Base-by-base conservation (phyloP, 2,329 filamentous ascomycete genomes). In the Alternaria sp. region DNA sequence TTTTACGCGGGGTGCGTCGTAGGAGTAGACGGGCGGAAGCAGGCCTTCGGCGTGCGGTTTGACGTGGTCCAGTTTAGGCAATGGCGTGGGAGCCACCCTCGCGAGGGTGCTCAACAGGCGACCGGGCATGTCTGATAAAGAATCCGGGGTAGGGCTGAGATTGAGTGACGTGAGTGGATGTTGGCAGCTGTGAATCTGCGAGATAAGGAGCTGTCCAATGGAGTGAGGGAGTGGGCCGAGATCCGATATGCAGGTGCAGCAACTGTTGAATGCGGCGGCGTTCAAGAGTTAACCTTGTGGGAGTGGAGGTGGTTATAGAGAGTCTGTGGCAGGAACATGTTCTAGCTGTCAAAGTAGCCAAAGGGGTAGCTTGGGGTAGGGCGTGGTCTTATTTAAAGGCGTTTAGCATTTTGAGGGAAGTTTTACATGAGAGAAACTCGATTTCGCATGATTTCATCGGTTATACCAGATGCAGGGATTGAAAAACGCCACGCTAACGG, bases 1-100 rank as follows among this genome's bases (percentile, higher is more conserved):
- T 62, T 73, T 73, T 51, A 71, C 61, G 4, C 57, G 51, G 19
- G 76, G 77, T 19, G 76, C 71, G 52, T 78, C 68, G 69, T 77
- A 71, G 1, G 74, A 79, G 63, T 80, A 79, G 59, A 73, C 69
- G 28, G 77, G 77, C n/a, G 76, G 77, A 13, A 78, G 71, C 15
- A 75, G 68, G 17, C 72, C 72, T 19, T 70, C 70, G 12, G 62
- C 47, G 61, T 67, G 64, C 10, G 67, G 47, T 51, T 75, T 73
- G 46, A 66, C 57, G 57, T 63, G 55, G 40, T 77, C 76, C 61
- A 70, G 52, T 62, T 75, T 75, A 45, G 73, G 67, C 67, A 71
- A 73, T 63, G 77, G 73, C 51, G 75, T 74, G 46, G 77, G 76
- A 25, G 75, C 68, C 46, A 74, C 69, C 70, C 74, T 71, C 55